phyloP scores from a whole-genome alignment of 257 asterid species.

The Haberlea rhodopensis region DNA sequence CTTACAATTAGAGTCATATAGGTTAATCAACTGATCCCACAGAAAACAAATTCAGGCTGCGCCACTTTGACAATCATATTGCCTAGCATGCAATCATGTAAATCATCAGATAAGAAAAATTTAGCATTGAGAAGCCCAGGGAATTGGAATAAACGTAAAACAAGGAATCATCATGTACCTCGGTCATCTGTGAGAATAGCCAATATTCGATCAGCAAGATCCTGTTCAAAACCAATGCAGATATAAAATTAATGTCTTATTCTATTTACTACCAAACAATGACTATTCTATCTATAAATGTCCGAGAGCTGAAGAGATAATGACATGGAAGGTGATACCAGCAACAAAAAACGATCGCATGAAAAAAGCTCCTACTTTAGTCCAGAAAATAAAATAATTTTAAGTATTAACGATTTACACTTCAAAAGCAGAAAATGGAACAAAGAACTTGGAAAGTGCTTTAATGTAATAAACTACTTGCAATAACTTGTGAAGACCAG shows the following conservation, averaged over 20 bases:
- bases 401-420: neutral
- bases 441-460: neutral
- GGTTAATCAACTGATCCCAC: no score
- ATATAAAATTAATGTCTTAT: slow-evolving; percentile 2
- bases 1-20: no score
- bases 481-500: slow-evolving; percentile 4
- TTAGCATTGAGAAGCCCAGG: slow-evolving; percentile 8
- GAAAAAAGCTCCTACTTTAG: slow-evolving; percentile 11
- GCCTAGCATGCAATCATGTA: neutral
- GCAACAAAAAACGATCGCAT: slow-evolving; percentile 3
- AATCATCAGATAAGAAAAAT: slow-evolving; percentile 19
- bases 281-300: slow-evolving; percentile 5
- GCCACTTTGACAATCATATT: neutral
- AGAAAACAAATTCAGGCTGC: neutral
- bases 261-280: slow-evolving; percentile 12
- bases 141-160: neutral
- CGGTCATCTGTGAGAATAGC: slow-evolving; percentile 68
- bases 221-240: slow-evolving; percentile 47
- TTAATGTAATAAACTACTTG: slow-evolving; percentile 9
- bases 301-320: slow-evolving; percentile 11
- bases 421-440: slow-evolving; percentile 3
- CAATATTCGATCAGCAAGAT: slow-evolving; percentile 90
- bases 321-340: neutral
- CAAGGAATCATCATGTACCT: slow-evolving; percentile 43
- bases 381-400: neutral